Evolutionary conservation across 2,329 filamentous ascomycete species (phyloP).

Genomic region (Aspergillus sp.): DNA sequence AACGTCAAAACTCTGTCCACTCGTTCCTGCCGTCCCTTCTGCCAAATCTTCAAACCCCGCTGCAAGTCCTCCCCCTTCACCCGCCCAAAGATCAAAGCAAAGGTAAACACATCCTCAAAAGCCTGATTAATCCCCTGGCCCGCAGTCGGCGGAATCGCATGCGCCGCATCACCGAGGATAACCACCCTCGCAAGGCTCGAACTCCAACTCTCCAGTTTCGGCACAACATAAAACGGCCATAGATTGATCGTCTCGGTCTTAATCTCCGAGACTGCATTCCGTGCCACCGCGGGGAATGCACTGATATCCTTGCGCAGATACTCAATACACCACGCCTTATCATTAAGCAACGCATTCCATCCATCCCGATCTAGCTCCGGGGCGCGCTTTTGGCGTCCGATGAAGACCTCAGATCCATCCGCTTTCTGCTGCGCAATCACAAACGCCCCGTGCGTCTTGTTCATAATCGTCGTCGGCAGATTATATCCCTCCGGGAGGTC

Average conservation of each 20-base stretch:
- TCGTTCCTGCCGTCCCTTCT: slow-evolving; percentile 48
- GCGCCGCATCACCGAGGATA: slow-evolving; percentile 62
- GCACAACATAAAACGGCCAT: slow-evolving; percentile 54
- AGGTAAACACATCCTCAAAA: slow-evolving; percentile 54
- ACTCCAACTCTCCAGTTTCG: slow-evolving; percentile 48
- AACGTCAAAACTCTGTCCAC: slow-evolving; percentile 34
- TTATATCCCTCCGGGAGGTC: slow-evolving; percentile 35
- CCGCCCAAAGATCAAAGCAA: slow-evolving; percentile 28
- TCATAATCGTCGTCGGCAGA: slow-evolving; percentile 47
- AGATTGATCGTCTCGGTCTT: slow-evolving; percentile 42
- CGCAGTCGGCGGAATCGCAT: slow-evolving; percentile 61
- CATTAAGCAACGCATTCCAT: slow-evolving; percentile 43
- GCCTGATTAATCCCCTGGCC: slow-evolving; percentile 60
- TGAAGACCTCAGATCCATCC: slow-evolving; percentile 51
- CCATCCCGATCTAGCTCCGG: slow-evolving; percentile 40
- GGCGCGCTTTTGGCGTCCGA: slow-evolving; percentile 47
- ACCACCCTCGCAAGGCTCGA: slow-evolving; percentile 41
- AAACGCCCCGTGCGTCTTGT: slow-evolving; percentile 47
- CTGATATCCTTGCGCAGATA: slow-evolving; percentile 36
- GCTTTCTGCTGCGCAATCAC: slow-evolving; percentile 47
- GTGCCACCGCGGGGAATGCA: slow-evolving; percentile 38
- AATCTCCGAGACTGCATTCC: slow-evolving; percentile 37
- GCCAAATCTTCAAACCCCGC: slow-evolving; percentile 46
- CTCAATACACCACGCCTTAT: slow-evolving; percentile 42
- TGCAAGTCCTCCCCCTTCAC: slow-evolving; percentile 15